Conservation (phyloP, 805 yeast genomes). For the Lipomyces sp. region DNA sequence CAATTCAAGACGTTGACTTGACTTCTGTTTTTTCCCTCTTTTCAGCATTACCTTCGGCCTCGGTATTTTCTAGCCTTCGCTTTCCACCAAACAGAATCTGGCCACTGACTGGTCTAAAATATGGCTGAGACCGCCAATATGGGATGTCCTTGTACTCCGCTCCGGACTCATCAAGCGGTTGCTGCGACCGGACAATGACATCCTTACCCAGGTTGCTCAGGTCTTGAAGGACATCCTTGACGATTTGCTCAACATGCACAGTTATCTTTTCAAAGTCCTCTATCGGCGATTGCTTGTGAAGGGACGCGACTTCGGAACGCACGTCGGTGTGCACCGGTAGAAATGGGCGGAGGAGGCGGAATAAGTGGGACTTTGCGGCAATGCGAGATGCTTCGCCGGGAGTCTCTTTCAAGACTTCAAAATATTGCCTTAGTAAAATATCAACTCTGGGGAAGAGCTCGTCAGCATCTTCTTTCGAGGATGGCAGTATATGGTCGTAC, state of each 20-base stretch:
- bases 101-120: slow-evolving; percentile 86
- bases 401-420: slow-evolving; percentile 66
- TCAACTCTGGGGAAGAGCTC: slow-evolving; percentile 84
- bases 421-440: slow-evolving; percentile 75
- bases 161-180: slow-evolving; percentile 66
- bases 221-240: slow-evolving; percentile 52
- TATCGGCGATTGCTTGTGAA: slow-evolving; percentile 40
- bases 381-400: slow-evolving; percentile 70
- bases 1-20: no score
- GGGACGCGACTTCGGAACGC: slow-evolving; percentile 63
- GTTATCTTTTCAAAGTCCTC: slow-evolving; percentile 59
- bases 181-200: slow-evolving; percentile 44
- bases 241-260: slow-evolving; percentile 61
- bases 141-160: slow-evolving; percentile 79
- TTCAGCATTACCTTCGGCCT: background rate
- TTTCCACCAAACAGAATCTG: slow-evolving; percentile 24
- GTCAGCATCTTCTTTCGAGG: slow-evolving; percentile 48
- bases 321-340: slow-evolving; percentile 72
- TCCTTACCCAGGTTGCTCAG: slow-evolving; percentile 64
- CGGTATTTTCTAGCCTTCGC: slow-evolving; percentile 34
- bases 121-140: slow-evolving; percentile 95
- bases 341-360: slow-evolving; percentile 80
- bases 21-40: slow-evolving; percentile 5
- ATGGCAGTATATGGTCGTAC: slow-evolving; percentile 8
- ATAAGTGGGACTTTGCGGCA: slow-evolving; percentile 90